Evolutionary conservation across 1,284 basidiomycete species (phyloP).

Genomic region (Porogramme epimiltina): DNA sequence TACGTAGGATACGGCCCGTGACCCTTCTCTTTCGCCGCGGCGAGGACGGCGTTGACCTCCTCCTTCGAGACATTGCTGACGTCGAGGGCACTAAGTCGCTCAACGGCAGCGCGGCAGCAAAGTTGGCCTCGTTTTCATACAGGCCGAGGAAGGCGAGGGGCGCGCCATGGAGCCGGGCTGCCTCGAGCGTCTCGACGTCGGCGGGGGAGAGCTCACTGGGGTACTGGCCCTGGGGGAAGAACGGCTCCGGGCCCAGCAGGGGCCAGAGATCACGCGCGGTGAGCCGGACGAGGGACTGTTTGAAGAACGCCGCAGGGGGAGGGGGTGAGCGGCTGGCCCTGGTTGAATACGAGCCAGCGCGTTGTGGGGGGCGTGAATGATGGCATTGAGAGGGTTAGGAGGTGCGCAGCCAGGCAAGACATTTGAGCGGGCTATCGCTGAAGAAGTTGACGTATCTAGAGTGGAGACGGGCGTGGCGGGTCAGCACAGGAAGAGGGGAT

Average conservation of each 20-base stretch:
- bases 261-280: constrained; percentile 54
- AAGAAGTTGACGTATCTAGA: constrained; percentile 58
- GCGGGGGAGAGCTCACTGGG: constrained; percentile 46
- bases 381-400: constrained; percentile 71
- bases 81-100: constrained; percentile 74
- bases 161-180: constrained; percentile 61
- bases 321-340: constrained; percentile 62
- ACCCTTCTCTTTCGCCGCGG: constrained; percentile 34
- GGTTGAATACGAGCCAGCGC: constrained; percentile 75
- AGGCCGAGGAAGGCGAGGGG: constrained; percentile 77
- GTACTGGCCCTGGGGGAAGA: constrained; percentile 70
- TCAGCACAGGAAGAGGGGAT: background rate
- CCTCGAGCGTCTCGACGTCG: constrained; percentile 55
- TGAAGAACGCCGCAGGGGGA: constrained; percentile 21
- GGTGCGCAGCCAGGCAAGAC: constrained; percentile 82
- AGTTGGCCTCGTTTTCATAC: constrained; percentile 57
- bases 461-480: constrained; percentile 2
- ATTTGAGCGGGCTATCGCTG: constrained; percentile 81
- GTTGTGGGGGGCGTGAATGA: constrained; percentile 60
- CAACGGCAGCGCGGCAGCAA: constrained; percentile 54
- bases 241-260: constrained; percentile 46
- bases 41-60: constrained; percentile 47
- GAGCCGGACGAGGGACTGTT: constrained; percentile 50
- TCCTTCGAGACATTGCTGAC: constrained; percentile 53
- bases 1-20: constrained; percentile 53